These are phyloP conservation scores for Luffa aegyptiaca DNA, from an alignment of 306 rosid species.

Conservation along the genomic window DNA sequence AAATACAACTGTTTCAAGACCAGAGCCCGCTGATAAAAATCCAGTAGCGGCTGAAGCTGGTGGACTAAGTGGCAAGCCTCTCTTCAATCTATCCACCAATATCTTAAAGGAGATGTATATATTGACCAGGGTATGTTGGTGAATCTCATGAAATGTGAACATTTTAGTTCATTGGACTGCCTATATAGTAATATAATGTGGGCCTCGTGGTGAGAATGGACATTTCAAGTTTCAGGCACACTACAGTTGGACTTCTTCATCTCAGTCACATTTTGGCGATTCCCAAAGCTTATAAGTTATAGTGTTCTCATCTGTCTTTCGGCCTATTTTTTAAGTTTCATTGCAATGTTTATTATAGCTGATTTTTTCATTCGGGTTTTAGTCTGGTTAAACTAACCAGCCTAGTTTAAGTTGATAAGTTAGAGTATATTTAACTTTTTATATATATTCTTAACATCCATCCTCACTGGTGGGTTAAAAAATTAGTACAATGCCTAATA, in stretches of 20 bases:
- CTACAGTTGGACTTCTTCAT: too few relatives aligned
- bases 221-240: too few relatives aligned
- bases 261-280: too few relatives aligned
- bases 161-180: background rate
- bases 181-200: background rate
- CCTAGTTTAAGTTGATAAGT: background rate
- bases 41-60: slow-evolving; percentile 71
- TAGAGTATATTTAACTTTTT: background rate
- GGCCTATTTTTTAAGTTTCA: too few relatives aligned
- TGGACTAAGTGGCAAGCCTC: slow-evolving; percentile 98
- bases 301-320: too few relatives aligned
- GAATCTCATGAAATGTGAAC: slow-evolving; percentile 3
- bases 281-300: too few relatives aligned
- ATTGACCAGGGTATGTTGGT: slow-evolving; percentile 72
- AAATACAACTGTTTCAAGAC: slow-evolving; percentile 92
- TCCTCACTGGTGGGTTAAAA: too few relatives aligned
- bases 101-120: slow-evolving; percentile 73
- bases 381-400: too few relatives aligned
- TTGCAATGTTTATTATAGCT: too few relatives aligned
- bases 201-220: background rate
- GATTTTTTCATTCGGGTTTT: too few relatives aligned
- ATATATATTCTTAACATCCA: background rate
- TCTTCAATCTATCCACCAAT: slow-evolving; percentile 57
- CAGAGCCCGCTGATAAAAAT: slow-evolving; percentile 38
- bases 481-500: too few relatives aligned